Base-by-base conservation (phyloP, 1,284 basidiomycete species). In the Puccinia coronata region DNA sequence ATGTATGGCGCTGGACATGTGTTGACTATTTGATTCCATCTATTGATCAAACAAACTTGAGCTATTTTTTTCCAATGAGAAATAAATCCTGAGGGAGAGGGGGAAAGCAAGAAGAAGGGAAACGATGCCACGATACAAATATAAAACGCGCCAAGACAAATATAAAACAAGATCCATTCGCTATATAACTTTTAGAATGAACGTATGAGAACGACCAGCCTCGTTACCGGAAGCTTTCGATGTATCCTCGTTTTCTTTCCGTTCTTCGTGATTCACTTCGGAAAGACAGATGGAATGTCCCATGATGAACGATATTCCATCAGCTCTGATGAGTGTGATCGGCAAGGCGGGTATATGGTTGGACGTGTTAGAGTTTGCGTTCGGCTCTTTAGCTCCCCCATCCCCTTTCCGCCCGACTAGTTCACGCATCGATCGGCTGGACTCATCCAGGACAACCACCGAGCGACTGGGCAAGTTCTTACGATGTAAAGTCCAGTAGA, bases 271-370 rank as follows among this genome's bases (percentile, higher is more conserved):
- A 47, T 43, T 47, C 12, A 76, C 73, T 43, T 80, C 78, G 16
- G 55, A 70, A 2, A 80, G 41, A 73, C 78, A 80, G 28, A 80
- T 73, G 8, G 78, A 80, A 53, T 80, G 53, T 9, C 55, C 59
- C 78, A 80, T 80, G 16, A 80, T 70, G 34, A 65, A 80, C 8
- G 67, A 72, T 28, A 80, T 80, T 18, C 78, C 78, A 28, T 80
- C 78, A 31, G 78, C 55, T 63, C 70, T 28, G n/a, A 80, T 80
- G 12, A 80, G 43, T 3, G 78, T 80, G 47, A 80, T 73, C 14
- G 78, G 78, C 41, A 80, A 36, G 36, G 78, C 57, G 53, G 78
- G 78, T 28, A 80, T 80, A 63, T 76, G 57, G 51, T 76, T 63
- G 1, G 73, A 49, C 20, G 31, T 9, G 18, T 43, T 55, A 20